Conservation (phyloP, 169 alveolate species). For the Nephromyces sp. region DNA sequence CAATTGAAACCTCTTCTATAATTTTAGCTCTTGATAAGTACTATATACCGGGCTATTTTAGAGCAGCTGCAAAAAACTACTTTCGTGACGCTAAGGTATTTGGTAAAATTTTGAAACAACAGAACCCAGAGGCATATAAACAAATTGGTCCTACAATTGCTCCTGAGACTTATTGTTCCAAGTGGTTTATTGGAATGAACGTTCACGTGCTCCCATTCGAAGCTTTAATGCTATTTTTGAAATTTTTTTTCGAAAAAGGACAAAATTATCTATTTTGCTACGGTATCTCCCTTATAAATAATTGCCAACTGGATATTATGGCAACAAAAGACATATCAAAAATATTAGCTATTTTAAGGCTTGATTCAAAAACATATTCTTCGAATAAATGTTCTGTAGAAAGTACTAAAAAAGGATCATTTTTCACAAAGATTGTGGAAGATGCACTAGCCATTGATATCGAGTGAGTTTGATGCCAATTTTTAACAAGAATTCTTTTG, state of each 20-base stretch:
- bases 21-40: conserved; percentile 33
- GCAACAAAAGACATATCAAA: conserved; percentile 39
- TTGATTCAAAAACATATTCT: conserved; percentile 37
- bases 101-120: conserved; percentile 25
- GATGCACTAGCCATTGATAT: conserved; percentile 29
- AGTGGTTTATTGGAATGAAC: conserved; percentile 51
- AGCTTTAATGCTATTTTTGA: conserved; percentile 37
- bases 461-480: conserved; percentile 9
- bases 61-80: conserved; percentile 47
- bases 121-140: conserved; percentile 31
- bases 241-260: conserved; percentile 32
- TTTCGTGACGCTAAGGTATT: conserved; percentile 52
- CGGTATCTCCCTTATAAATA: conserved; percentile 36
- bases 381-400: conserved; percentile 3
- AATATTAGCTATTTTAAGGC: conserved; percentile 39
- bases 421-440: conserved; percentile 34
- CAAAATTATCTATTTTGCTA: conserved; percentile 35
- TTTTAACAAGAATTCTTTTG: not conserved
- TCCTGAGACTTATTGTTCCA: conserved; percentile 49
- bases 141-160: conserved; percentile 30
- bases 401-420: conserved; percentile 33
- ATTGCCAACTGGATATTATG: conserved; percentile 26
- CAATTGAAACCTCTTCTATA: conserved; percentile 33
- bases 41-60: conserved; percentile 47
- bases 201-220: conserved; percentile 51